Conservation (phyloP, 768 basidiomycete genomes). For the Trametes coccinea region DNA sequence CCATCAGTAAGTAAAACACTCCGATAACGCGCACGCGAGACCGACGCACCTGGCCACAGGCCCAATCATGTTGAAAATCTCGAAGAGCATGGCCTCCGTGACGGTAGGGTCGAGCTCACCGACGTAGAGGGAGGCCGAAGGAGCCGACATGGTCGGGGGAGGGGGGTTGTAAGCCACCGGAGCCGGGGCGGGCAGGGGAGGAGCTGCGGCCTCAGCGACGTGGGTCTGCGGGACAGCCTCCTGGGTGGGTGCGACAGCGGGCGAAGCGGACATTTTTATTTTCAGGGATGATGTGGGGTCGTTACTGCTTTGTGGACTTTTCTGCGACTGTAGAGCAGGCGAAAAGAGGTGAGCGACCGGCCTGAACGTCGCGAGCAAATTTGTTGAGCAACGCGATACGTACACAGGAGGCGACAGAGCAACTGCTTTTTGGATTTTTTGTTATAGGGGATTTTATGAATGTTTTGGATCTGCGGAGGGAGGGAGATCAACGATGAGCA, state of each 20-base stretch:
- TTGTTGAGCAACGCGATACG: constrained; percentile 30
- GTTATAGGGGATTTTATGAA: constrained; percentile 41
- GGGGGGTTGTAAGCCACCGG: constrained; percentile 59
- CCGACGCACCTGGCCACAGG: constrained; percentile 86
- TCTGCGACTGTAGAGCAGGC: constrained; percentile 51
- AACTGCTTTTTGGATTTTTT: constrained; percentile 81
- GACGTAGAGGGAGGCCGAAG: constrained; percentile 95
- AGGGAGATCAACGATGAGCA: constrained; percentile 20
- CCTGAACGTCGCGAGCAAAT: constrained; percentile 22
- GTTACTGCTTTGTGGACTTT: constrained; percentile 94
- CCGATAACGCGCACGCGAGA: constrained; percentile 2
- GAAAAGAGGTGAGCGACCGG: constrained; percentile 8
- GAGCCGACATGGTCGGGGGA: constrained; percentile 56
- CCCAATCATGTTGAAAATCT: constrained; percentile 99
- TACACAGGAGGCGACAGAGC: constrained; percentile 74
- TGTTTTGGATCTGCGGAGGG: constrained; percentile 54
- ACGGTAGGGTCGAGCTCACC: constrained; percentile 98
- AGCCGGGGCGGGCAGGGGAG: constrained; percentile 47
- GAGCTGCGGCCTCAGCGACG: constrained; percentile 54
- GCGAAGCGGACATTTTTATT: constrained; percentile 39
- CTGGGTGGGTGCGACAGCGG: constrained; percentile 34
- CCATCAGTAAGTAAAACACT: constrained; percentile 2
- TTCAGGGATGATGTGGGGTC: constrained; percentile 52
- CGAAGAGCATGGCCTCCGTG: constrained; percentile 99
- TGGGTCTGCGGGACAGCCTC: constrained; percentile 30